Base-by-base conservation (phyloP, 345 rosid genomes). In the Laguncularia racemosa region DNA sequence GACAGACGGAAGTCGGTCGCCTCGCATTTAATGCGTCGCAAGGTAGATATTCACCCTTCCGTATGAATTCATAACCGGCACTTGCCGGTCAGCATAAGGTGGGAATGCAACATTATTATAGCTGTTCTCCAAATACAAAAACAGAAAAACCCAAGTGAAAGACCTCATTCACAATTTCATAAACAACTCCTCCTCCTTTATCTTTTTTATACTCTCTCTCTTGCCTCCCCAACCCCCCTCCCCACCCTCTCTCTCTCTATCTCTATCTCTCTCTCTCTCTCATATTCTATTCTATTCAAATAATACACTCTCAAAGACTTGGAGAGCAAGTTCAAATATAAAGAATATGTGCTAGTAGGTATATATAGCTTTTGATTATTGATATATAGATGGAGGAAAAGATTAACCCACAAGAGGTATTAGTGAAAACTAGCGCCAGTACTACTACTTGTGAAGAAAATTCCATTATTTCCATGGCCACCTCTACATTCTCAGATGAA, bases 71-170 rank as follows among this genome's bases (percentile, higher is more conserved):
- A 33, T 48, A 38, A 84, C 97, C 79, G 89, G 78, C 76, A 78
- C 47, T n/a, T 76, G 86, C 56, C 95, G 76, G 95, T 84, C 81
- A 67, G 50, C 52, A 15, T 44, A 43, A 46, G 71, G 72, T 82
- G 79, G 82, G 78, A 84, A 82, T 75, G 67, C 84, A 78, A 70
- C 61, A 46, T 75, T 55, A 55, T 67, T 70, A 70, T 69, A 79
- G 81, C 88, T 84, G 88, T 83, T 77, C 58, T 76, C 89, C 87
- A 83, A 73, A 74, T 38, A 47, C 40, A 33, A 33, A 33, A 33
- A 33, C 40, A 23, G 4, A 33, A 33, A 33, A 6, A 33, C 40
- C 9, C 40, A 33, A 33, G 40, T 33, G 40, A 33, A 20, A 13
- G 17, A 28, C 40, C 49, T 52, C 61, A 58, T 58, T 58, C 61